These are phyloP conservation scores for Emericellopsis terricola DNA, from an alignment of 495 filamentous ascomycete genomes.

Conservation along the genomic window DNA sequence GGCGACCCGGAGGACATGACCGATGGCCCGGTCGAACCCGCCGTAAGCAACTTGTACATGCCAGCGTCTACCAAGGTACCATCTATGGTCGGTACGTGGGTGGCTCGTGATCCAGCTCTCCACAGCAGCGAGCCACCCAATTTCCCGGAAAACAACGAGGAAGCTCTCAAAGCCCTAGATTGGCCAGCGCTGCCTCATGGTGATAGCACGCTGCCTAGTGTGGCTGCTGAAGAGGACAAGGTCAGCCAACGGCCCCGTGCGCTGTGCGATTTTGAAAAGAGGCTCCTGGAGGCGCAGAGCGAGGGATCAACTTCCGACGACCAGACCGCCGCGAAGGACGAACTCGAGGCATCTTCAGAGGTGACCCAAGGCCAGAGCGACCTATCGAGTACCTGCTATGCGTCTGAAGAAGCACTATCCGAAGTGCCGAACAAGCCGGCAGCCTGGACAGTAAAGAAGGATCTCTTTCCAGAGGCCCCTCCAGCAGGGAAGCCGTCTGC, in stretches of 20 bases:
- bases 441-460: not conserved
- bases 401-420: not conserved
- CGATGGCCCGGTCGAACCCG: not conserved
- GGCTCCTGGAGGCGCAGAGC: too few species aligned
- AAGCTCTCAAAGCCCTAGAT: too few species aligned
- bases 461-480: not conserved
- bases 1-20: not conserved
- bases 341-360: too few species aligned
- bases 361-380: too few species aligned
- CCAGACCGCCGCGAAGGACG: not conserved
- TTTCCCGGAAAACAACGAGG: not conserved
- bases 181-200: too few species aligned
- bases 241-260: too few species aligned
- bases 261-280: not conserved
- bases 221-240: too few species aligned
- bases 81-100: not conserved
- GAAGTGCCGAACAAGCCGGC: not conserved
- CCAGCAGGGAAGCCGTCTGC: not conserved
- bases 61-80: not conserved
- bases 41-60: conserved; percentile 1
- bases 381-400: too few species aligned
- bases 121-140: not conserved
- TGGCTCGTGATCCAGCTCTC: too few species aligned
- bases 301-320: too few species aligned
- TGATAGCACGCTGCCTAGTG: too few species aligned